Conservation (phyloP, 768 basidiomycete species). For the Sarcomyxa edulis region DNA sequence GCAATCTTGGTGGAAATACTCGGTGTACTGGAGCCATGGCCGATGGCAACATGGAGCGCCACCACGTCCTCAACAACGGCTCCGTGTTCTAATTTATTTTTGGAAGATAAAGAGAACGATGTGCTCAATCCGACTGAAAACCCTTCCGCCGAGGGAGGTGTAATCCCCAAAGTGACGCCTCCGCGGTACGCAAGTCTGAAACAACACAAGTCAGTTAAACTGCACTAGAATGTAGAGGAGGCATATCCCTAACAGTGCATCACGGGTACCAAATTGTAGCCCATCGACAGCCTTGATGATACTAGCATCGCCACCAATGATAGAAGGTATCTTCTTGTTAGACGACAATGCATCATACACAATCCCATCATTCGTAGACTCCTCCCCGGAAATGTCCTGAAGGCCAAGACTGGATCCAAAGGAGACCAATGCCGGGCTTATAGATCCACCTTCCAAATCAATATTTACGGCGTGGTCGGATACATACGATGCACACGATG, state of each 20-base stretch:
- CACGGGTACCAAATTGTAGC: conserved; percentile 57
- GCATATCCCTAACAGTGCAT: conserved; percentile 53
- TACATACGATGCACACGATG: conserved; percentile 9
- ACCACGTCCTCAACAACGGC: conserved; percentile 59
- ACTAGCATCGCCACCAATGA: conserved; percentile 42
- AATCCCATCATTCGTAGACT: conserved; percentile 63
- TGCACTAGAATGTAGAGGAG: neutral
- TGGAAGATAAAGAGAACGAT: conserved; percentile 54
- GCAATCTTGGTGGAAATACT: conserved; percentile 83
- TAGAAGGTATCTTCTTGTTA: conserved; percentile 30
- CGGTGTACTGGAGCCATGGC: conserved; percentile 35
- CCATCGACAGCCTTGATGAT: conserved; percentile 65
- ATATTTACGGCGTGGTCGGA: conserved; percentile 25
- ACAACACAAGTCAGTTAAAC: conserved; percentile 1
- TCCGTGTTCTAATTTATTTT: conserved; percentile 51
- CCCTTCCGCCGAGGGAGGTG: conserved; percentile 46
- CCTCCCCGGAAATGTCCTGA: conserved; percentile 61
- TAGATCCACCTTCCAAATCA: conserved; percentile 57
- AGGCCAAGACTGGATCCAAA: conserved; percentile 70
- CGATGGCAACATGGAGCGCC: conserved; percentile 61
- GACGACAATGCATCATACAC: conserved; percentile 49
- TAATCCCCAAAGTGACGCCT: conserved; percentile 66
- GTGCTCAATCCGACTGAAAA: conserved; percentile 61
- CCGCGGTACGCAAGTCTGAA: conserved; percentile 58
- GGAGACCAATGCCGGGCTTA: conserved; percentile 56